Base-by-base conservation (phyloP, 768 basidiomycete species). In the Mycena metata region DNA sequence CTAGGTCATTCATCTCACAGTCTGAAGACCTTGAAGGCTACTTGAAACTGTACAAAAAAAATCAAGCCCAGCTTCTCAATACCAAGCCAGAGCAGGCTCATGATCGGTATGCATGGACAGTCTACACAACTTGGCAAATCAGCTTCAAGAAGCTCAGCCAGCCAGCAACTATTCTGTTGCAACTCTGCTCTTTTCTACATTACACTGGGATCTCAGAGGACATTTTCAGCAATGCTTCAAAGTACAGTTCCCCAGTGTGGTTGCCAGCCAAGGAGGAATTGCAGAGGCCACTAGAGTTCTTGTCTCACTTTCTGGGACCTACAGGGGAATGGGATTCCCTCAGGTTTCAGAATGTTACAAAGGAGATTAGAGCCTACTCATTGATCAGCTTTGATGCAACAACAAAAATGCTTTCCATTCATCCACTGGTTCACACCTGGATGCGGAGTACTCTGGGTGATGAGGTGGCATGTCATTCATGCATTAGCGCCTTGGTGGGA, bases 71-170 rank as follows among this genome's bases (percentile, higher is more conserved):
- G 41, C 56, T 63, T 4, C 54, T 63, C n/a, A 54, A n/a, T 42
- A n/a, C 55, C 24, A 43, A 61, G 35, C 50, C 60, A 19, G 7
- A 24, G 9, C 66, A 67, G 51, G 11, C 66, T 16, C 33, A 45
- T 54, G 50, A 57, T 26, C 21, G 12, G 56, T 36, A 36, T 36
- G 36, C 6, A 12, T 36, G 36, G 36, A 36, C 36, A 36, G 36
- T 36, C 36, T 36, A 64, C 35, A 64, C 65, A 6, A 66, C 58
- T 7, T 66, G 65, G 65, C 47, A 59, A 24, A 66, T 60, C 9
- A 66, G 65, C 23, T 66, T 58, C 43, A 23, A 46, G 2, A 21
- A 59, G 45, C 64, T 66, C 21, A 33, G 39, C 42, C 5, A 23
- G 13, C 13, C 26, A 36, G 56, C 63, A 24, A 11, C n/a, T 17